A percentile compares a stretch with the other conserved stretches of the same genome.
phyloP scores from a whole-genome alignment of 2,329 filamentous ascomycete species.

The Phyllosticta citriasiana region DNA sequence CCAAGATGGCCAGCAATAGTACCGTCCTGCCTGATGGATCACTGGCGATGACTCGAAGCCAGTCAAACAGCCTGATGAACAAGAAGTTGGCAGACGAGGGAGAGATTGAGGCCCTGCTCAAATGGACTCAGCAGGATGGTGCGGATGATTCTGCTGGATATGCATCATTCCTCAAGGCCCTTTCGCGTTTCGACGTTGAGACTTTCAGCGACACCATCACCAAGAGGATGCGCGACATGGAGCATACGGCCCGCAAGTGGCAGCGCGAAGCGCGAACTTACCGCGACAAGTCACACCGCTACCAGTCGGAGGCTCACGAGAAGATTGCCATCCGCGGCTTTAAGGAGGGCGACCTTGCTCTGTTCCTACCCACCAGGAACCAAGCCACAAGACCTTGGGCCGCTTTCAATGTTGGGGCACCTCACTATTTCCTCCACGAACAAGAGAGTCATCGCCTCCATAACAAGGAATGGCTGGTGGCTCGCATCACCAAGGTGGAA shows the following conservation, averaged over 20 bases:
- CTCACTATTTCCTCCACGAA: constrained; percentile 93
- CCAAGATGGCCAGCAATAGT: constrained; percentile 41
- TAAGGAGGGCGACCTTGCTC: constrained; percentile 87
- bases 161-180: constrained; percentile 58
- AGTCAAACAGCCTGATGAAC: constrained; percentile 40
- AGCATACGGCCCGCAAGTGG: constrained; percentile 86
- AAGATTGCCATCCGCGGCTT: constrained; percentile 95
- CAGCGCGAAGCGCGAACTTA: constrained; percentile 81
- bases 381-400: constrained; percentile 94
- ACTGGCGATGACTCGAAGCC: constrained; percentile 29
- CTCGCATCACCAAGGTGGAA: constrained; percentile 82
- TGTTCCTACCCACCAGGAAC: constrained; percentile 91
- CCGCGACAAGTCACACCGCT: constrained; percentile 71
- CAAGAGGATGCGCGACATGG: constrained; percentile 85
- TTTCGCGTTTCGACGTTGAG: constrained; percentile 75
- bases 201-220: constrained; percentile 75
- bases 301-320: constrained; percentile 79
- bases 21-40: constrained; percentile 31
- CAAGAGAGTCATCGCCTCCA: constrained; percentile 79
- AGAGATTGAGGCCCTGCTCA: constrained; percentile 61
- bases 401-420: constrained; percentile 94
- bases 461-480: constrained; percentile 89
- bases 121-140: constrained; percentile 69
- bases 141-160: constrained; percentile 64
- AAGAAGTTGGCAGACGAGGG: constrained; percentile 49